phyloP scores from a whole-genome alignment of 2,329 filamentous ascomycete genomes.

The Colletotrichum magnum region DNA sequence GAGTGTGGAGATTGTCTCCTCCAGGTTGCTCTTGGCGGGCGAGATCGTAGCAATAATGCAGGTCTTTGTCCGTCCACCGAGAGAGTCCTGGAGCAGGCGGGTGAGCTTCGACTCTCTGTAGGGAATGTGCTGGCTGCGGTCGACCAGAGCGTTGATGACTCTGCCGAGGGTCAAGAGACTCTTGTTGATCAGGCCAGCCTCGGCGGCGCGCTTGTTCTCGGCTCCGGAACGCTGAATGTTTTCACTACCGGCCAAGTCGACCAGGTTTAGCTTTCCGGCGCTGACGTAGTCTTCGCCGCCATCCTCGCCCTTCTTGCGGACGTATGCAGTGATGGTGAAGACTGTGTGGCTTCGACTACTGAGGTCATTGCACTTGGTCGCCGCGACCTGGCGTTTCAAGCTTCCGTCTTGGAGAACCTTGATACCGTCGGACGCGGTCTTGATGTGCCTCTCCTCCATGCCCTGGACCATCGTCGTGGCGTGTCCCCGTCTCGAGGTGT shows the following conservation, averaged over 20 bases:
- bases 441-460: conserved; percentile 97
- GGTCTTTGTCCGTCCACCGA: conserved; percentile 95
- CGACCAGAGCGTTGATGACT: conserved; percentile 97
- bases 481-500: conserved; percentile 87
- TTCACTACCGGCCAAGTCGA: conserved; percentile 96
- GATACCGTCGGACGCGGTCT: conserved; percentile 86
- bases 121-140: conserved; percentile 90
- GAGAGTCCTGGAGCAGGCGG: conserved; percentile 84
- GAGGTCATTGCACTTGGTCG: conserved; percentile 99
- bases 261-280: conserved; percentile 94
- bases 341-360: conserved; percentile 98
- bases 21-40: conserved; percentile 92
- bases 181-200: conserved; percentile 98
- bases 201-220: conserved; percentile 96
- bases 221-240: conserved; percentile 98
- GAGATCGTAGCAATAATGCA: conserved; percentile 99
- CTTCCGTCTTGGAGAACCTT: conserved; percentile 90
- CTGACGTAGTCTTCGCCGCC: conserved; percentile 93
- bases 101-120: conserved; percentile 90
- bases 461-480: conserved; percentile 91
- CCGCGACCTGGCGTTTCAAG: conserved; percentile 95
- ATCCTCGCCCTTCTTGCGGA: conserved; percentile 84
- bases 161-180: conserved; percentile 93
- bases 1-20: conserved; percentile 97
- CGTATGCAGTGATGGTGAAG: conserved; percentile 94